Conservation (phyloP, 176 grass and related monocot genomes). For the Avena insularis region DNA sequence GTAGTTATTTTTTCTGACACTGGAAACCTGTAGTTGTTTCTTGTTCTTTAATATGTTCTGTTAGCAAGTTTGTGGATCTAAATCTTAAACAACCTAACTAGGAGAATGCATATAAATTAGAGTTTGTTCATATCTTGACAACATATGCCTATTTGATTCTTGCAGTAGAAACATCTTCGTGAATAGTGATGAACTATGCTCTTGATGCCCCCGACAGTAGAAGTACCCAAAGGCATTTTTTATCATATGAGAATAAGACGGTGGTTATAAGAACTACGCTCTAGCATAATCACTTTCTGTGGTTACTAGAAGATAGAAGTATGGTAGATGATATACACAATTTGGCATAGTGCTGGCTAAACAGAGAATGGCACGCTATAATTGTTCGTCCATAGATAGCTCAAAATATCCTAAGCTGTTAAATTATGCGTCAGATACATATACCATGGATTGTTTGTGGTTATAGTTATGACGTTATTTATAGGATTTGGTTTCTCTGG, state of each 20-base stretch:
- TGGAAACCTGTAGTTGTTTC: background rate
- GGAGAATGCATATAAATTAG: background rate
- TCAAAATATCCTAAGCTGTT: too few species aligned
- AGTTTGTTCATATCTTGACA: background rate
- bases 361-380: background rate
- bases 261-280: background rate
- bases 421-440: too few species aligned
- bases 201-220: background rate
- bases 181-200: background rate
- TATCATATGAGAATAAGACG: background rate
- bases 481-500: too few species aligned
- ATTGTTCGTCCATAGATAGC: too few species aligned
- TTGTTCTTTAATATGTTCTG: background rate
- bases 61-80: background rate
- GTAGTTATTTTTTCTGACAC: background rate
- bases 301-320: background rate
- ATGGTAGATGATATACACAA: background rate
- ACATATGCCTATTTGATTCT: background rate
- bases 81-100: background rate
- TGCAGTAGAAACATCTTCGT: conserved; percentile 5
- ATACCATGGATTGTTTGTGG: too few species aligned
- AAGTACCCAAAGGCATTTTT: background rate
- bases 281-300: background rate
- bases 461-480: too few species aligned
- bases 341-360: background rate